phyloP scores from a whole-genome alignment of 345 rosid genomes.

The Syzygium aqueum region DNA sequence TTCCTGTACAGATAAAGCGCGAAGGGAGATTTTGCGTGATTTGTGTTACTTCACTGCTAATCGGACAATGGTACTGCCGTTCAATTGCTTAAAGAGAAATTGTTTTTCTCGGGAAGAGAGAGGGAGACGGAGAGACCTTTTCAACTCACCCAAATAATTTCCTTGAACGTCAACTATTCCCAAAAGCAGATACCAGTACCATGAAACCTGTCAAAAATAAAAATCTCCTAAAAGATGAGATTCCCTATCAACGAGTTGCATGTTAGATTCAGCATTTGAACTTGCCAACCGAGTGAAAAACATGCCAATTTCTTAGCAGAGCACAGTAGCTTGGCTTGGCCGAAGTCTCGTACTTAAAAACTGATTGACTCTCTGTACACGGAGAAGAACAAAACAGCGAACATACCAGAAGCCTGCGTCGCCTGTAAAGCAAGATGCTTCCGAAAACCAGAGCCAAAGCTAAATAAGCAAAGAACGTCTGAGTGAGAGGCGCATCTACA shows the following conservation, averaged over 20 bases:
- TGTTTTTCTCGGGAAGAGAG: not conserved
- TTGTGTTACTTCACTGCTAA: not conserved
- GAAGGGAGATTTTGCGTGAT: not conserved
- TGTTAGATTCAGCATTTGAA: not conserved
- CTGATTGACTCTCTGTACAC: not conserved
- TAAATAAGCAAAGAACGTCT: conserved; percentile 31
- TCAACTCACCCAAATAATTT: conserved; percentile 44
- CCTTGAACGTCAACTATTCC: conserved; percentile 62
- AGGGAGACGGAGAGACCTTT: not conserved
- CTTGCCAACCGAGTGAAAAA: not conserved
- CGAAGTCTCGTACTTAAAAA: not conserved
- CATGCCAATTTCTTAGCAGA: not conserved
- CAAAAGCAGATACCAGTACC: conserved; percentile 55
- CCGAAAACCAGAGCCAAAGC: conserved; percentile 46
- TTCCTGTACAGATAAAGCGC: not conserved
- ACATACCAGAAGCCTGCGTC: conserved; percentile 28
- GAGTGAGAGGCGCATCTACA: conserved; percentile 51
- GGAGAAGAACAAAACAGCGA: not conserved
- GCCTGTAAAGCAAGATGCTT: conserved; percentile 28
- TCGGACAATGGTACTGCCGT: not conserved
- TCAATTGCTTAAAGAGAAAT: not conserved
- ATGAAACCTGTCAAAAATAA: conserved; percentile 3
- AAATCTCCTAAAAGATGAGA: not conserved
- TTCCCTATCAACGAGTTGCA: not conserved
- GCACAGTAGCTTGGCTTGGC: not conserved